phyloP scores from a whole-genome alignment of 257 asterid genomes.

The Lavandula angustifolia region DNA sequence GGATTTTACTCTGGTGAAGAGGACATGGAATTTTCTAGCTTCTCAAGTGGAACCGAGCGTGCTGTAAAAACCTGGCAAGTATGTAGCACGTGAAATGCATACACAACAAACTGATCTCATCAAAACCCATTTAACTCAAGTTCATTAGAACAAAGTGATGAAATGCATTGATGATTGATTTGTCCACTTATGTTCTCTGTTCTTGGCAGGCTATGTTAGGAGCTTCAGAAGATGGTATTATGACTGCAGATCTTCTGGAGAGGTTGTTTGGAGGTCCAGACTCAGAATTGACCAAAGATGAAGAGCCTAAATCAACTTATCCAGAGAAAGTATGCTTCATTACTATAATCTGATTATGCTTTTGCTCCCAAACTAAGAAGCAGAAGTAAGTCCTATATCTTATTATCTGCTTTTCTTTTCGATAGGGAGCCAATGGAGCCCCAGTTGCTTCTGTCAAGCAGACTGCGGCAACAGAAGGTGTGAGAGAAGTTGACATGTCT shows the following conservation, averaged over 20 bases:
- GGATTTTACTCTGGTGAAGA: conserved; percentile 97
- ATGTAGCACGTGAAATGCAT: conserved; percentile 29
- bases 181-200: conserved; percentile 16
- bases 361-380: conserved; percentile 9
- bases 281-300: conserved; percentile 29
- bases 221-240: conserved; percentile 73
- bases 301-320: conserved; percentile 30
- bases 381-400: background rate
- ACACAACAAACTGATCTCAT: conserved; percentile 9
- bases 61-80: conserved; percentile 99
- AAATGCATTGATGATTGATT: conserved; percentile 17
- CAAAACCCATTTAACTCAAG: background rate
- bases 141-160: background rate
- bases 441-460: conserved; percentile 48
- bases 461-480: conserved; percentile 38
- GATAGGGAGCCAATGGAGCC: conserved; percentile 61
- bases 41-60: conserved; percentile 78
- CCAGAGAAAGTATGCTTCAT: conserved; percentile 39
- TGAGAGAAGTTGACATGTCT: conserved; percentile 39
- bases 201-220: conserved; percentile 66
- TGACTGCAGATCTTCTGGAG: conserved; percentile 79
- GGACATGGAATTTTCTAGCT: conserved; percentile 79
- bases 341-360: conserved; percentile 12
- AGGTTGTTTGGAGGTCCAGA: conserved; percentile 46
- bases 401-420: background rate